phyloP scores from a whole-genome alignment of 1,284 basidiomycete genomes.

The Microbotryum lychnidis-dioicae region DNA sequence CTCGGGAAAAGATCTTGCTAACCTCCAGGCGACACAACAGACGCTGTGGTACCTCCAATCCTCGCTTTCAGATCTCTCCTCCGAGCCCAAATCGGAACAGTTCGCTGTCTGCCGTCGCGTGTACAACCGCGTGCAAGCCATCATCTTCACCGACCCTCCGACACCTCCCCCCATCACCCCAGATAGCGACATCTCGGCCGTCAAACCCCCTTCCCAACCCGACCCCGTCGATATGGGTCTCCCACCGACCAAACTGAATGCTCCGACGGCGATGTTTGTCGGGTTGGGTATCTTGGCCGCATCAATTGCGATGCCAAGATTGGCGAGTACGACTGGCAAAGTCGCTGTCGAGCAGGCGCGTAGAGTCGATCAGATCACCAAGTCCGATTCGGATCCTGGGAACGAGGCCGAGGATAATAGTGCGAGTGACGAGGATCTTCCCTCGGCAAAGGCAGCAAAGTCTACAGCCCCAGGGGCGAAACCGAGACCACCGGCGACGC shows the following conservation, averaged over 20 bases:
- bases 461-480: not conserved
- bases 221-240: not conserved
- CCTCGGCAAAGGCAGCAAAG: not conserved
- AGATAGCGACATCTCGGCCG: not conserved
- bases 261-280: slow-evolving; percentile 64
- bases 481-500: slow-evolving; percentile 4
- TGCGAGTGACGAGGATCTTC: slow-evolving; percentile 30
- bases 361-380: slow-evolving; percentile 38
- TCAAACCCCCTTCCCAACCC: not conserved
- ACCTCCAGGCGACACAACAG: slow-evolving; percentile 43
- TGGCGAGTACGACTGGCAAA: slow-evolving; percentile 65
- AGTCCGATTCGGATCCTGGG: slow-evolving; percentile 6
- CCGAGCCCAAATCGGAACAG: slow-evolving; percentile 59
- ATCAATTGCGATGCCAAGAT: slow-evolving; percentile 62
- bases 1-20: not conserved
- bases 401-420: slow-evolving; percentile 18
- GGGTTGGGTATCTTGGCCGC: slow-evolving; percentile 79
- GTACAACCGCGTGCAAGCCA: slow-evolving; percentile 87
- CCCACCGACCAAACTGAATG: slow-evolving; percentile 54
- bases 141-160: slow-evolving; percentile 86
- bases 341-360: slow-evolving; percentile 86
- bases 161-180: slow-evolving; percentile 44
- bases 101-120: slow-evolving; percentile 90
- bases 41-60: slow-evolving; percentile 98
- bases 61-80: slow-evolving; percentile 69